Base-by-base conservation (phyloP, 495 filamentous ascomycete genomes). In the Penicillium ucsense region DNA sequence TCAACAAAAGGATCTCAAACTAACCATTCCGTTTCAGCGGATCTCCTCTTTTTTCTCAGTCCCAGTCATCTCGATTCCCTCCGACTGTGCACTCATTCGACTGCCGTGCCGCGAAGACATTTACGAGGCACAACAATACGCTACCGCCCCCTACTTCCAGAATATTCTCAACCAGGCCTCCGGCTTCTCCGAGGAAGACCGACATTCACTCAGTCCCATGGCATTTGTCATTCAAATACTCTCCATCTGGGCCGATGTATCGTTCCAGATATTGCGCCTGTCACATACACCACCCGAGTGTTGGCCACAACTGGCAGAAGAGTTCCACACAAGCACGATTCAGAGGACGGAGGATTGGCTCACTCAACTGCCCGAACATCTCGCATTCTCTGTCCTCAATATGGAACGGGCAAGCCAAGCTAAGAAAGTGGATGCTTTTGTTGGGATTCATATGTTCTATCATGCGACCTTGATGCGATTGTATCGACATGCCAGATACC, bases 191-290 rank as follows among this genome's bases (percentile, higher is more conserved):
- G 57, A 65, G 4, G 54, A 69, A 20, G 61, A 67, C 10, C 48
- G 62, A n/a, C 61, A 64, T 2, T 46, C 53, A 0, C 49, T 76
- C 12, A 80, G 78, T 34, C 55, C 73, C 4, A 81, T 85, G 75
- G 80, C 75, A 2, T 78, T 78, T 49, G 55, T 84, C 32, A 72
- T 81, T 31, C 68, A 81, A 31, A 68, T 86, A 12, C 66, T 79
- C 28, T 71, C 78, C 3, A 73, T 85, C 20, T 86, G 77, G 79
- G 77, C 78, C 1, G 78, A 86, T 32, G 75, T 84, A 3, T 77
- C 78, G 53, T 65, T 75, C 5, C 68, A 78, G 43, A 73, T 77
- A 31, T 78, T 79, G 56, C 73, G 80, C 33, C 49, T 74, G 29
- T 63, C 76, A 1, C 66, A 83, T 46, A 70, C 75, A 29, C 66